Conservation (phyloP, 164 flowering plant species). For the Paratinospora sagittata region DNA sequence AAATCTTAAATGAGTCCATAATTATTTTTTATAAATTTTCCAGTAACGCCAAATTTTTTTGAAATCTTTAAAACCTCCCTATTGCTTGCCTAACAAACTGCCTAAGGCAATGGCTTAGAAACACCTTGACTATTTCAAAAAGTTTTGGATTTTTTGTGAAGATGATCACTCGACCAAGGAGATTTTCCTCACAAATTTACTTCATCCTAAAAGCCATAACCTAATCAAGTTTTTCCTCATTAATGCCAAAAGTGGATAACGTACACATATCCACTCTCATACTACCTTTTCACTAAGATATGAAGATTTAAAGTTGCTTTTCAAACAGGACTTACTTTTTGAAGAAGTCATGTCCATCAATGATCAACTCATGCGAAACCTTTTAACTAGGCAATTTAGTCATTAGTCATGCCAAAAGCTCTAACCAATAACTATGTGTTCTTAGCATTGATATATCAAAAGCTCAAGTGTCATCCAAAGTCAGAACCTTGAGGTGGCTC, state of each 20-base stretch:
- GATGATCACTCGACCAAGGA: background rate
- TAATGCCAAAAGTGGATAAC: background rate
- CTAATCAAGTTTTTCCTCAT: background rate
- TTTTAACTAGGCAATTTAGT: background rate
- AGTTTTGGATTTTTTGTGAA: background rate
- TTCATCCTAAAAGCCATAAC: background rate
- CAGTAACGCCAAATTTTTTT: too few relatives aligned
- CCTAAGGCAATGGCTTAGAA: too few relatives aligned
- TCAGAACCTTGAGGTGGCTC: too few relatives aligned
- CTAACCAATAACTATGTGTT: background rate
- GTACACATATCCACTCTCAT: background rate
- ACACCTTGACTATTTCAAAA: too few relatives aligned
- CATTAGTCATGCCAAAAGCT: background rate
- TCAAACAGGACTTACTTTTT: background rate
- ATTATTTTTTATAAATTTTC: too few relatives aligned
- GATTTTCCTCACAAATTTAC: background rate
- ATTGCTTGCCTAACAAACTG: too few relatives aligned
- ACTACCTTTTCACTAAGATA: background rate
- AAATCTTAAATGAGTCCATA: too few relatives aligned
- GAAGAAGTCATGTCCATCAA: background rate
- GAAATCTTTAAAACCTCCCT: too few relatives aligned
- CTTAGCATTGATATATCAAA: background rate
- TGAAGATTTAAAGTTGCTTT: background rate
- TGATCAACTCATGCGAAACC: background rate
- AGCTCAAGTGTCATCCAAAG: too few relatives aligned